Evolutionary conservation across 2,329 filamentous ascomycete genomes (phyloP), one percentile per base, ranked within the genome.

Genomic region (Cercospora zeae-maydis): DNA sequence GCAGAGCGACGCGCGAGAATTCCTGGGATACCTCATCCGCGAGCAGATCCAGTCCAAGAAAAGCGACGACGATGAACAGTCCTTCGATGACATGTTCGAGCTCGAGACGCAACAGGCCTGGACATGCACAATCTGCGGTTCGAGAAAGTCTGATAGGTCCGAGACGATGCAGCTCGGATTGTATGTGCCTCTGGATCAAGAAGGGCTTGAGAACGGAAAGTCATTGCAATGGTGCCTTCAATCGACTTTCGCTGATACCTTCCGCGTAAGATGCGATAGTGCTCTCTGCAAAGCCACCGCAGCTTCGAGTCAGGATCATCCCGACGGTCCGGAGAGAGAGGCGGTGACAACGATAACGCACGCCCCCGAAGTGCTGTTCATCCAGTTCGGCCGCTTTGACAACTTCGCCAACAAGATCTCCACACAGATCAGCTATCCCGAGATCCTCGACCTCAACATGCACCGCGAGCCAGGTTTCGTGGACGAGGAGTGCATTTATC

Each of bases 401-500:
- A 24, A 37, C 7, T 8, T 37, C 6, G 11, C 16, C 31, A 36
- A 14, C 21, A 34, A 61, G 14, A 47, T 16, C 0, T 45, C 19
- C 5, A 49, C 39, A 19, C 58, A 59, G 27, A 19, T 66, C 14
- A 21, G 14, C 3, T 49, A 54, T n/a, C 33, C 45, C 2, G 59
- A 61, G n/a, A 36, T 57, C 2, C 39, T 61, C 2, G 54, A 62
- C 9, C 8, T 62, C 1, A 62, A 54, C 19, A 24, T 14, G 13
- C 52, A 36, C 6, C 13, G 14, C 2, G 54, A 57, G 37, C 34
- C 54, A 13, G 19, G n/a, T 8, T 2, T 27, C 1, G 54, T 34
- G n/a, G 24, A 33, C 6, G 63, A 63, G 11, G 56, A 63, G 19
- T 39, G 34, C 14, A 27, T 55, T 14, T 67, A 67, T 47, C 34